Evolutionary conservation across 2,329 filamentous ascomycete genomes (phyloP).

Genomic region (Teratosphaeria epicoccoides): DNA sequence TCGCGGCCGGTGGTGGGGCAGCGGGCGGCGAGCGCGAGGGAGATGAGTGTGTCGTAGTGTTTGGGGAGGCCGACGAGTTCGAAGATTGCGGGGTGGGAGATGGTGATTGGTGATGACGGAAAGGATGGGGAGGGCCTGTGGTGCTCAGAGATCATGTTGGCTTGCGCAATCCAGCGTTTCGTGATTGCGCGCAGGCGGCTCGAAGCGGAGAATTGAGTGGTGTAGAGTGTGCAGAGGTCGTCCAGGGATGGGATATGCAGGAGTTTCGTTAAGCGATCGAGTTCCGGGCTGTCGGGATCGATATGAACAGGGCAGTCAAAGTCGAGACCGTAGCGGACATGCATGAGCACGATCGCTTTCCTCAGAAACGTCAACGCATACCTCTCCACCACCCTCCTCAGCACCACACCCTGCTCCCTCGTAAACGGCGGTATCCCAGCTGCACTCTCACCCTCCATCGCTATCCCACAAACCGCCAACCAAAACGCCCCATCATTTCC

Average conservation of each 20-base stretch:
- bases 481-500: constrained; percentile 6
- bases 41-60: constrained; percentile 84
- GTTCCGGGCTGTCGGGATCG: constrained; percentile 41
- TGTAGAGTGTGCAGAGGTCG: constrained; percentile 58
- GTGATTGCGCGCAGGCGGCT: constrained; percentile 41
- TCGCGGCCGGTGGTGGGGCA: constrained; percentile 90
- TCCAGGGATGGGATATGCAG: constrained; percentile 69
- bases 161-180: constrained; percentile 63
- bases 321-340: constrained; percentile 80
- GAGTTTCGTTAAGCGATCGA: constrained; percentile 67
- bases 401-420: constrained; percentile 15
- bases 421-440: constrained; percentile 4
- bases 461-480: constrained; percentile 7
- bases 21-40: constrained; percentile 71
- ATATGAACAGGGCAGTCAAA: constrained; percentile 53
- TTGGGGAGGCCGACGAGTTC: constrained; percentile 86
- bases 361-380: constrained; percentile 87
- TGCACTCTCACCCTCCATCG: constrained; percentile 4
- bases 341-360: constrained; percentile 71
- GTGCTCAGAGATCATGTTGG: constrained; percentile 16
- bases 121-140: constrained; percentile 25
- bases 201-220: constrained; percentile 28
- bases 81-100: constrained; percentile 81
- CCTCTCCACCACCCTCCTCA: constrained; percentile 48
- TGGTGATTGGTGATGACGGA: too few species aligned